Conservation (phyloP, 2,329 filamentous ascomycete species). For the Grosmannia huntii region DNA sequence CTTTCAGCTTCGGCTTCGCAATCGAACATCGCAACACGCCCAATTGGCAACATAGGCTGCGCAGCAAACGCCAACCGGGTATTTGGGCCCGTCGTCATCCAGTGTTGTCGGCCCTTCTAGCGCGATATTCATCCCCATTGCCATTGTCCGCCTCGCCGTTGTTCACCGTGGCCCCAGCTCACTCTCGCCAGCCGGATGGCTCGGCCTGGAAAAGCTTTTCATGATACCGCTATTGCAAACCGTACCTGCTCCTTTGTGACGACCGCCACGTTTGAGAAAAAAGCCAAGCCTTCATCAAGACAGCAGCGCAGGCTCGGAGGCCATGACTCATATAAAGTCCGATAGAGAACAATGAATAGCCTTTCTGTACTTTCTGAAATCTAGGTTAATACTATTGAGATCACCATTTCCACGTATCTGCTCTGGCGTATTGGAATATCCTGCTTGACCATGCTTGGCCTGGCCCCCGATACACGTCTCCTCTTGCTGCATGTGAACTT, state of each 20-base stretch:
- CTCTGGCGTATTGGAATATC: too few relatives aligned
- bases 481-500: not conserved
- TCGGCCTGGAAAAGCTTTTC: not conserved
- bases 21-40: too few relatives aligned
- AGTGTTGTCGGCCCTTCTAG: not conserved
- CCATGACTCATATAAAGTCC: not conserved
- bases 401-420: too few relatives aligned
- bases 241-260: conserved; percentile 3
- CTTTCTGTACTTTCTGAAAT: not conserved
- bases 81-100: not conserved
- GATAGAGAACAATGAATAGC: not conserved
- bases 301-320: not conserved
- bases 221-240: not conserved
- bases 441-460: not conserved
- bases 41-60: not conserved
- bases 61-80: not conserved
- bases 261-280: too few relatives aligned
- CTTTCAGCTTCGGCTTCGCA: too few relatives aligned
- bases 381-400: not conserved
- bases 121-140: not conserved
- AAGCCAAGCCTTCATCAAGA: not conserved
- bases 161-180: not conserved
- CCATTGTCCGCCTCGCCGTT: not conserved
- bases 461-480: not conserved
- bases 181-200: not conserved